A percentile compares a stretch with the other conserved stretches of the same genome.
Evolutionary conservation across 306 rosid species (phyloP).

Genomic region (Aeschynomene evenia): DNA sequence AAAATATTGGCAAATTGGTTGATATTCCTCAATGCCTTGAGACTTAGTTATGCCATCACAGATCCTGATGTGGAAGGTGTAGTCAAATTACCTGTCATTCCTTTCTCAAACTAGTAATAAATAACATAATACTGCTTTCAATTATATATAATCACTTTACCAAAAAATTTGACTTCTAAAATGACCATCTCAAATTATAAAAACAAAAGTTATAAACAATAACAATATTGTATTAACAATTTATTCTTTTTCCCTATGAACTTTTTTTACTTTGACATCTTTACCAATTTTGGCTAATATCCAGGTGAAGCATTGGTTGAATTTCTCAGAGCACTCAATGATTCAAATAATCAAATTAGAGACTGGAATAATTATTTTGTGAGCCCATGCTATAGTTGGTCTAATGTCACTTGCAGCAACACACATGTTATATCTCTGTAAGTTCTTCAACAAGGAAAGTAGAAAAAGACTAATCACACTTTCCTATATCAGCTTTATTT

Average conservation of each 20-base stretch:
- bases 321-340: slow-evolving; percentile 60
- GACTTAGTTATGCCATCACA: slow-evolving; percentile 43
- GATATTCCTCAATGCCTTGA: slow-evolving; percentile 44
- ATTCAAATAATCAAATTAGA: slow-evolving; percentile 53
- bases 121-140: neutral
- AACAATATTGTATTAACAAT: neutral
- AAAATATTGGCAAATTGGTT: slow-evolving; percentile 55
- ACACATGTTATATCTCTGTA: slow-evolving; percentile 83
- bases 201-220: too few species aligned
- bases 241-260: too few species aligned
- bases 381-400: slow-evolving; percentile 92
- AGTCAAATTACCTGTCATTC: slow-evolving; percentile 12
- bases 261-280: too few species aligned
- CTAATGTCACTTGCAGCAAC: slow-evolving; percentile 66
- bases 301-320: slow-evolving; percentile 79
- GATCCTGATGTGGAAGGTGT: slow-evolving; percentile 89
- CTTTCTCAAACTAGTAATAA: neutral
- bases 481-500: slow-evolving; percentile 4
- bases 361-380: slow-evolving; percentile 74
- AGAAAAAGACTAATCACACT: neutral
- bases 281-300: slow-evolving; percentile 14
- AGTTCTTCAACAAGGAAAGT: slow-evolving; percentile 39
- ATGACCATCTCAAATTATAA: neutral
- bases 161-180: neutral
- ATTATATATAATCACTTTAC: neutral